Conservation (phyloP, 805 yeast species). For the Cyberlindnera mycetangii region DNA sequence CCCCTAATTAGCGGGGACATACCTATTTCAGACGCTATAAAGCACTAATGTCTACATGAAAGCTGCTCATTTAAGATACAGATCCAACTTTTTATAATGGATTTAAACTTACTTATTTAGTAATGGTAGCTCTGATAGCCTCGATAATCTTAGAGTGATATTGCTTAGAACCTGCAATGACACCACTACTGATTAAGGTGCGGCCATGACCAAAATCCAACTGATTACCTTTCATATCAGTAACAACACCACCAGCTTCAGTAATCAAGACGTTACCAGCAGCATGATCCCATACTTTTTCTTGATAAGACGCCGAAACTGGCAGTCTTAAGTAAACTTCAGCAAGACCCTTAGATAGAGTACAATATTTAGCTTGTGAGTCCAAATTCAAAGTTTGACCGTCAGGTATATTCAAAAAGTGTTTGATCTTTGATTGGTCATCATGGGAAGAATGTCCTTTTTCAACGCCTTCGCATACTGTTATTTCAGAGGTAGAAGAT, state of each 20-base stretch:
- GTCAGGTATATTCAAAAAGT: constrained; percentile 52
- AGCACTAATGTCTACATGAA: not conserved
- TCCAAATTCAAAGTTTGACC: constrained; percentile 75
- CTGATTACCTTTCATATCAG: constrained; percentile 73
- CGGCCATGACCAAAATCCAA: constrained; percentile 88
- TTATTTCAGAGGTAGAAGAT: constrained; percentile 44
- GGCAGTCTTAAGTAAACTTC: constrained; percentile 92
- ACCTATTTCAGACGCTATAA: constrained; percentile 20
- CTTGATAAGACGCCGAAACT: constrained; percentile 68
- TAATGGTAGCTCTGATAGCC: constrained; percentile 23
- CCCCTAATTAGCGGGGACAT: constrained; percentile 43
- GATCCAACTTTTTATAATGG: too few species aligned
- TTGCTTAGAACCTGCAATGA: constrained; percentile 67
- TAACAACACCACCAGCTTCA: constrained; percentile 90
- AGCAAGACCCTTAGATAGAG: constrained; percentile 86
- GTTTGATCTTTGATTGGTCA: constrained; percentile 74
- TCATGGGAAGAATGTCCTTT: constrained; percentile 92
- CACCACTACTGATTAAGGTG: constrained; percentile 77
- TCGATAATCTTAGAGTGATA: constrained; percentile 31
- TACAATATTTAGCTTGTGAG: constrained; percentile 95
- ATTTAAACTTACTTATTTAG: too few species aligned
- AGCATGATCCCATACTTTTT: constrained; percentile 99
- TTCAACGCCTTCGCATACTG: constrained; percentile 92
- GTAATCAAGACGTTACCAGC: constrained; percentile 85
- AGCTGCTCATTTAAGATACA: not conserved